Percentiles rank a stretch among this genome's conserved stretches.
Evolutionary conservation across 2,329 filamentous ascomycete genomes (phyloP).

Genomic region (Fusarium torulosum): DNA sequence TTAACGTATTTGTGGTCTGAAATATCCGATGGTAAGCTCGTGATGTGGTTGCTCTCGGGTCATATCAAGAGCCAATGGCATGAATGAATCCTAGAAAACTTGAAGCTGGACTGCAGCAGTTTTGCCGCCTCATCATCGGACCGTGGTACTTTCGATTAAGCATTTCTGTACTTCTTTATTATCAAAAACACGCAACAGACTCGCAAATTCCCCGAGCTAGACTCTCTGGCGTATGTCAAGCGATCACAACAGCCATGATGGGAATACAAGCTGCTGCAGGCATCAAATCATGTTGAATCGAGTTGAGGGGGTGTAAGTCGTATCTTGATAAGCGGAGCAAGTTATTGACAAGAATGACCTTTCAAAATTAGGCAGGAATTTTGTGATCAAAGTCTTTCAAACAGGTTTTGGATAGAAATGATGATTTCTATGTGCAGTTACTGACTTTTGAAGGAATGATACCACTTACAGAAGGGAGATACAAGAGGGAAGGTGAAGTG

Average conservation of each 20-base stretch:
- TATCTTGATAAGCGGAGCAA: background rate
- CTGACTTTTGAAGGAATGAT: background rate
- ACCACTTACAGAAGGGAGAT: background rate
- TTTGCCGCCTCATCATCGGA: background rate
- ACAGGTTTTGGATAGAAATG: accelerated
- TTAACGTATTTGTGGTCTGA: background rate
- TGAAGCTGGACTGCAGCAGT: background rate
- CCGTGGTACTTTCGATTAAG: background rate
- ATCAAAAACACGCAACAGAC: background rate
- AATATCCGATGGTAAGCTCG: background rate
- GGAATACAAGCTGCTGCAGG: background rate
- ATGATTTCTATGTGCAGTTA: background rate
- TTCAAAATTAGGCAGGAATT: too few species aligned
- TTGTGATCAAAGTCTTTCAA: background rate
- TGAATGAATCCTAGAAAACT: background rate
- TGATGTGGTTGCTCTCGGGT: background rate
- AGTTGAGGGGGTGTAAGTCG: slow-evolving; percentile 5
- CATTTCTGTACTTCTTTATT: background rate
- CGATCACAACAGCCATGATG: background rate
- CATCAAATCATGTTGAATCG: background rate
- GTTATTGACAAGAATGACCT: background rate
- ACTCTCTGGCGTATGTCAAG: background rate
- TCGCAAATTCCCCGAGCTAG: too few species aligned
- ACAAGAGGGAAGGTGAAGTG: slow-evolving; percentile 5
- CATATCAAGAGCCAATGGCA: background rate